A percentile compares a stretch with the other conserved stretches of the same genome.
These are phyloP conservation scores for Trifolium subterraneum DNA, from an alignment of 306 rosid genomes.

Conservation along the genomic window DNA sequence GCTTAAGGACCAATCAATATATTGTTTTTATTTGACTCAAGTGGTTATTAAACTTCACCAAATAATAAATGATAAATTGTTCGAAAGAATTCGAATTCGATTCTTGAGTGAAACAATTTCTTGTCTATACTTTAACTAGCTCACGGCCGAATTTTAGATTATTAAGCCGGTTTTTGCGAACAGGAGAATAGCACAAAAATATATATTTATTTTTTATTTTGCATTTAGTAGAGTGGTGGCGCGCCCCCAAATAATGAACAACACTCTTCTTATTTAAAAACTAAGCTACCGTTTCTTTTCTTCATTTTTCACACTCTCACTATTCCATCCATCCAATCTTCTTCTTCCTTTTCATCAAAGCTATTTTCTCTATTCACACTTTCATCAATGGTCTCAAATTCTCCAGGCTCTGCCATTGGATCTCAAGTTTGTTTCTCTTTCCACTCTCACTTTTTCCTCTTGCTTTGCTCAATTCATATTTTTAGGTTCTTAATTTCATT, in stretches of 20 bases:
- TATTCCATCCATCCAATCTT: background rate
- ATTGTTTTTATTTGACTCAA: no score
- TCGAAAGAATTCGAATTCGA: no score
- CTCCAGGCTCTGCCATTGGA: slow-evolving; percentile 45
- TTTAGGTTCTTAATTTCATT: background rate
- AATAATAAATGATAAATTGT: no score
- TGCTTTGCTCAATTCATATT: background rate
- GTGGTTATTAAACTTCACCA: no score
- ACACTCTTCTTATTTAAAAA: background rate
- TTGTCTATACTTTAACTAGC: no score
- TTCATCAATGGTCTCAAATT: slow-evolving; percentile 49
- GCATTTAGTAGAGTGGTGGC: background rate
- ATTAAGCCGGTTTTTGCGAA: no score
- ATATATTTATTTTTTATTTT: no score
- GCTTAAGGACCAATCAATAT: no score
- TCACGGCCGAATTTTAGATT: no score
- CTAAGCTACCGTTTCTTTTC: background rate
- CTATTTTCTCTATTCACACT: background rate
- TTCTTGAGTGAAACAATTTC: no score
- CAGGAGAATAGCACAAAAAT: no score
- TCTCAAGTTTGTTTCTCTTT: slow-evolving; percentile 52
- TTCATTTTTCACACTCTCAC: background rate
- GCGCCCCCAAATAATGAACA: background rate
- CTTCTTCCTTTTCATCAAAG: background rate
- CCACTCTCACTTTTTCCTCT: background rate